Evolutionary conservation across 1,284 basidiomycete species (phyloP), one percentile per base, ranked within the genome.

Genomic region (Megacollybia platyphylla): DNA sequence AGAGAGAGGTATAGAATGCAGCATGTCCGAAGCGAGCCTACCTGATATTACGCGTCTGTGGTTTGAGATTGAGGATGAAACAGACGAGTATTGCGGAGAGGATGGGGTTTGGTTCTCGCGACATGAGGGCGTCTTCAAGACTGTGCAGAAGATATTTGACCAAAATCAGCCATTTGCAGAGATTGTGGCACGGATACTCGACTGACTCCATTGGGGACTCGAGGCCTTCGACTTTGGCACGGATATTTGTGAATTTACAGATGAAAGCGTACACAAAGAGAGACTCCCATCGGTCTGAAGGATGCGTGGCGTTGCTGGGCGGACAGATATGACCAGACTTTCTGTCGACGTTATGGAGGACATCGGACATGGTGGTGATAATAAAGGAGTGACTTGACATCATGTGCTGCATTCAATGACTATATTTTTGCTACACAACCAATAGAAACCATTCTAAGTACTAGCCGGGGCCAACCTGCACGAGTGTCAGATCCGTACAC

Each of bases 11-110:
- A 64, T 56, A 65, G 54, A 47, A 49, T 54, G 53, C 52, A 46
- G 54, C 50, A 51, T 48, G 53, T 59, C 57, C 57, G 45, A 43
- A 51, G 45, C 45, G 58, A 56, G 56, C 75, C 62, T 62, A 85
- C 85, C 78, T 84, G 59, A 83, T 68, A 67, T 87, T 87, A 77
- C 84, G 81, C 75, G 84, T 79, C 58, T 79, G 76, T 29, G 86
- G 84, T 55, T 76, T 74, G 52, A 88, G 71, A 60, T 86, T 87
- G 51, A 79, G 65, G 51, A 88, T 71, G 57, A 88, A 87, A 49
- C 76, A 73, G 50, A 69, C 67, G 36, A 88, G 73, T 53, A 87
- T 65, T 53, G 73, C 70, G 38, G 74, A 78, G 49, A 88, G 66
- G 52, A 87, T 70, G 48, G 71, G 68, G 60, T 82, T 78, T 48